Base-by-base conservation (phyloP, 1,139 yeast genomes). In the Arxiozyma heterogenica region DNA sequence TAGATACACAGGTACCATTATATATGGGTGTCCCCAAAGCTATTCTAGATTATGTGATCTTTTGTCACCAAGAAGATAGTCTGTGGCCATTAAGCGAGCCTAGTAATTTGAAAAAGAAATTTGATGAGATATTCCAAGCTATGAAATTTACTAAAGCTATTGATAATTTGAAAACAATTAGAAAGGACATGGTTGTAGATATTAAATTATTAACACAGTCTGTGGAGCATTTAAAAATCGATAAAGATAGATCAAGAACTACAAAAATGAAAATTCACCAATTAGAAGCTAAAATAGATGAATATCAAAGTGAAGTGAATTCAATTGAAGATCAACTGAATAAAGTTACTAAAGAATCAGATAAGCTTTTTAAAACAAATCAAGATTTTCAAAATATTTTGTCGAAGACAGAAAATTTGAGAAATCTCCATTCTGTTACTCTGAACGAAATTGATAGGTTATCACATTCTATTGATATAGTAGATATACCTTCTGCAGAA, bases 61-160 rank as follows among this genome's bases (percentile, higher is more conserved):
- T 94, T 69, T 93, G 98, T 65, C 99, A 94, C 66, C 99, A 94
- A 69, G 99, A 94, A 65, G 99, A 94, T 57, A 85, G 94, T 64
- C 72, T 89, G 44, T 94, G 99, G 99, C 99, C 99, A 1, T 74
- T 94, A 54, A 82, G 93, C 61, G 99, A 94, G 69, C 95, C 98
- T 0, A 78, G 95, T 8, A 80, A 80, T 17, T 76, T 94, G 65
- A 94, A 94, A 71, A 91, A 91, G 71, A 79, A 93, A 56, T 94
- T 94, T 64, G 98, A 94, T 69, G 98, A 93, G 67, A 93, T 94
- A 7, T 94, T 94, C 63, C 98, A 94, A 68, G 96, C 98, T 0
- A 81, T 90, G 61, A 90, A 89, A 68, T 94, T 86, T 64, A 90
- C 97, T 1, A 91, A 88, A 66, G 96, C 95, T 1, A 73, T 93